A percentile compares a stretch with the other conserved stretches of the same genome.
Evolutionary conservation across 805 yeast species (phyloP).

Genomic region (Ogataea pilisensis): DNA sequence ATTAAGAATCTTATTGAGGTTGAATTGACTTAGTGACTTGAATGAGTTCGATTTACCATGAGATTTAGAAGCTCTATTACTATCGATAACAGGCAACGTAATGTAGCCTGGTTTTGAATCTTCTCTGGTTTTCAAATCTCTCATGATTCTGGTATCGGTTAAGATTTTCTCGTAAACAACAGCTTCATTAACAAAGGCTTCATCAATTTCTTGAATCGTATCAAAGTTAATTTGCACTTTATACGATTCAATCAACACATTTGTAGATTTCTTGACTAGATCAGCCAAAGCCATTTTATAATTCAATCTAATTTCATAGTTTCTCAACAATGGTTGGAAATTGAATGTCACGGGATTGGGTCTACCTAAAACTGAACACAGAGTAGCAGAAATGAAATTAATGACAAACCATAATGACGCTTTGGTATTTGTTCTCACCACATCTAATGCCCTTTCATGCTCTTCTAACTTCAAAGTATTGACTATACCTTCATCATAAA

Average conservation of each 20-base stretch:
- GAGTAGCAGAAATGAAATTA: constrained; percentile 42
- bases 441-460: constrained; percentile 27
- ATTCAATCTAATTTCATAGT: constrained; percentile 32
- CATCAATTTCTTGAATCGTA: constrained; percentile 39
- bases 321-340: constrained; percentile 30
- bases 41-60: constrained; percentile 11
- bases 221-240: constrained; percentile 40
- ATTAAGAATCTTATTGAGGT: constrained; percentile 17
- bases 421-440: constrained; percentile 33
- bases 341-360: constrained; percentile 49
- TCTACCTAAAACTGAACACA: constrained; percentile 49
- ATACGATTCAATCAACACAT: constrained; percentile 48
- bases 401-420: constrained; percentile 49
- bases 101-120: constrained; percentile 21
- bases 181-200: constrained; percentile 39
- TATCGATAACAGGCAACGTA: constrained; percentile 29
- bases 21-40: constrained; percentile 18
- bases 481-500: constrained; percentile 33
- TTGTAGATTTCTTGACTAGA: constrained; percentile 43
- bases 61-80: constrained; percentile 11
- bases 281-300: constrained; percentile 48
- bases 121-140: constrained; percentile 20
- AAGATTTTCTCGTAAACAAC: constrained; percentile 31
- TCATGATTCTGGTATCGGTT: constrained; percentile 27
- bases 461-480: constrained; percentile 27